Evolutionary conservation across 2,329 filamentous ascomycete species (phyloP).

Genomic region (Aspergillus ruber): DNA sequence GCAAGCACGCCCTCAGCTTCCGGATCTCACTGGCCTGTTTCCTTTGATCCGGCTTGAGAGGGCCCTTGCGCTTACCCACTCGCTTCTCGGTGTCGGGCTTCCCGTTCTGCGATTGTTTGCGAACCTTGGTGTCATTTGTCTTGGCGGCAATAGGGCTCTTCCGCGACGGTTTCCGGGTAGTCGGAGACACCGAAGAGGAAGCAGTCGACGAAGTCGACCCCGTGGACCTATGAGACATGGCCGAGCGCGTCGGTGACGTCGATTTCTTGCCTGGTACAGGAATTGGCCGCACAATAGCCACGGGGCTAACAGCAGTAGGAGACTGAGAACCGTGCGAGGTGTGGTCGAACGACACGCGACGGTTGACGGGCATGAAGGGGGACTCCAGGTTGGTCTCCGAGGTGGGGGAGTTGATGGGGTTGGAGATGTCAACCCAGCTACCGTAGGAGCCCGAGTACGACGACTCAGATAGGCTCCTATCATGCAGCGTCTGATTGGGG

Average conservation of each 20-base stretch:
- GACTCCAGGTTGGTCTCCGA: conserved; percentile 68
- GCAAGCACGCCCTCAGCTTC: conserved; percentile 85
- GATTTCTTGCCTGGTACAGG: conserved; percentile 42
- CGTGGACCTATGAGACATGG: conserved; percentile 12
- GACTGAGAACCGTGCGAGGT: conserved; percentile 38
- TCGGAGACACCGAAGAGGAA: conserved; percentile 55
- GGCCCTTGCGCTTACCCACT: conserved; percentile 82
- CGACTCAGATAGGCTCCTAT: conserved; percentile 80
- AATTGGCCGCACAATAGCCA: conserved; percentile 61
- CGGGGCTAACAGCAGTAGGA: conserved; percentile 56
- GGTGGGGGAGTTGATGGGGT: conserved; percentile 73
- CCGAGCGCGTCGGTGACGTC: conserved; percentile 54
- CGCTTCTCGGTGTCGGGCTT: conserved; percentile 92
- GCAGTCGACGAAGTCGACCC: conserved; percentile 47
- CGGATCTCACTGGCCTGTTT: conserved; percentile 96
- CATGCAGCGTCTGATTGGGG: conserved; percentile 80
- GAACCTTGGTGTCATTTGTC: conserved; percentile 74
- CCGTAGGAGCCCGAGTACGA: conserved; percentile 67
- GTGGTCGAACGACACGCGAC: conserved; percentile 36
- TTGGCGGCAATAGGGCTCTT: conserved; percentile 75
- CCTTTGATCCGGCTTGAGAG: conserved; percentile 83
- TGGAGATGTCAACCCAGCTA: conserved; percentile 77
- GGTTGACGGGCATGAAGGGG: conserved; percentile 33
- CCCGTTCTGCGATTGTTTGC: conserved; percentile 63
- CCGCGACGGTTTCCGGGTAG: conserved; percentile 59